Base-by-base conservation (phyloP, 2,329 filamentous ascomycete species). In the Cladosporium sp. region DNA sequence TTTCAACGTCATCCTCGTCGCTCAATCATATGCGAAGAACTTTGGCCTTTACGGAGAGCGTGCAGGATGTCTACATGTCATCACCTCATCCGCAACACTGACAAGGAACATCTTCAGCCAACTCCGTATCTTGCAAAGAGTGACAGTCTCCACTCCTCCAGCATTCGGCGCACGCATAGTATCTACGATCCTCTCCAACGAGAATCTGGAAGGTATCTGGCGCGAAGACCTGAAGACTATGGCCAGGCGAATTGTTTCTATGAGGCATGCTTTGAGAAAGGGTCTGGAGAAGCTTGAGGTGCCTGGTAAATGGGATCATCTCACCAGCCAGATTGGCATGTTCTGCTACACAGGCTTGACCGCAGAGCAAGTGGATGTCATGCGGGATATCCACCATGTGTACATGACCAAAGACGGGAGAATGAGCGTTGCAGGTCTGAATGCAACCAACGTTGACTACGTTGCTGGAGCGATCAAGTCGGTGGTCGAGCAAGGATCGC, bases 281-380 rank as follows among this genome's bases (percentile, higher is more conserved):
- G 90, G 92, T 77, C 86, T 97, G 13, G 92, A 96, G 80, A 86
- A 88, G 72, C 85, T 92, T 62, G 87, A 86, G 26, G 96, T 93
- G 0, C 92, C 93, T 0, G 93, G 93, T 23, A 89, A 86, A 18
- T 97, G 94, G 93, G 91, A 92, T 75, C 94, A 98, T 80, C 95
- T 98, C 68, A 96, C 93, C 72, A 93, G 85, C 81, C 92, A 96
- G 79, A 97, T 97, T 75, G 93, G 93, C 82, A 97, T 97, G 93
- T 97, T 97, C 77, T 93, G 93, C 74, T 97, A 95, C 86, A 97
- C 94, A 64, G 94, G 93, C 68, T 84, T 97, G 75, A 93, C 85
- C 73, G 83, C 92, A 64, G 89, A 93, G 81, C 90, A 96, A 83
- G 96, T 97, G 91, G 89, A 94, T 62, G 83, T 82, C 73, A 85